Percentiles rank a stretch among this genome's conserved stretches.
These are phyloP conservation scores for Malassezia sp. DNA, from an alignment of 1,284 basidiomycete species.

Conservation along the genomic window DNA sequence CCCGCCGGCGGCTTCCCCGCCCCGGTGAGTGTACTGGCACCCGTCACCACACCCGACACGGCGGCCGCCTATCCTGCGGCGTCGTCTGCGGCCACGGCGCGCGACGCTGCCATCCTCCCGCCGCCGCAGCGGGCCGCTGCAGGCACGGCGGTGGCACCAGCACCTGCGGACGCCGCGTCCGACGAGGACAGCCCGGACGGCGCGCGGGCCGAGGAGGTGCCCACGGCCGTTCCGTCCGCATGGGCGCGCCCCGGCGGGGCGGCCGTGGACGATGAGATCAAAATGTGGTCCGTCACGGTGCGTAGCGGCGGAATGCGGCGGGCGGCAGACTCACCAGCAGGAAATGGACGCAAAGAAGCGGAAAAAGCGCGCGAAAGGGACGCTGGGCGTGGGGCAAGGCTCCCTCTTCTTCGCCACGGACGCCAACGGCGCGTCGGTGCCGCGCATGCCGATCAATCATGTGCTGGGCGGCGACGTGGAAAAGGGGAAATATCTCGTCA, in stretches of 20 bases:
- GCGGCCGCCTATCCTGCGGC: not conserved
- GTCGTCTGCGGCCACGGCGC: not conserved
- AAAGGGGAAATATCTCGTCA: conserved; percentile 39
- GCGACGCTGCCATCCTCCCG: not conserved
- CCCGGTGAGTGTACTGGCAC: not conserved
- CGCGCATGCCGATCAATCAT: conserved; percentile 34
- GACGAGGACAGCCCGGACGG: conserved; percentile 22
- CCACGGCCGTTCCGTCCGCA: conserved; percentile 20
- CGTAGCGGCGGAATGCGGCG: too few species aligned
- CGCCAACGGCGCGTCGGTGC: conserved; percentile 42
- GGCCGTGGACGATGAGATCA: conserved; percentile 36
- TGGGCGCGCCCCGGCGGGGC: conserved; percentile 21
- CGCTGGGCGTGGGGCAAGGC: conserved; percentile 42
- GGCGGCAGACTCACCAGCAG: conserved; percentile 4
- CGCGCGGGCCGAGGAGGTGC: conserved; percentile 16
- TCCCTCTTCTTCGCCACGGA: conserved; percentile 45
- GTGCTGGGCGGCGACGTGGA: conserved; percentile 29
- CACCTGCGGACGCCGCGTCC: not conserved
- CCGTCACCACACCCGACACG: not conserved
- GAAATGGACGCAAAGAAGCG: conserved; percentile 24
- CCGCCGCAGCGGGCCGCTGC: not conserved
- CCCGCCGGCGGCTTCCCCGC: not conserved
- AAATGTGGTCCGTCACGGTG: conserved; percentile 44
- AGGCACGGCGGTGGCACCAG: too few species aligned
- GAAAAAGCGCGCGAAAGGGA: conserved; percentile 44